Conservation (phyloP, 192 early-diverging fungal genomes). For the Backusella liffmaniae region DNA sequence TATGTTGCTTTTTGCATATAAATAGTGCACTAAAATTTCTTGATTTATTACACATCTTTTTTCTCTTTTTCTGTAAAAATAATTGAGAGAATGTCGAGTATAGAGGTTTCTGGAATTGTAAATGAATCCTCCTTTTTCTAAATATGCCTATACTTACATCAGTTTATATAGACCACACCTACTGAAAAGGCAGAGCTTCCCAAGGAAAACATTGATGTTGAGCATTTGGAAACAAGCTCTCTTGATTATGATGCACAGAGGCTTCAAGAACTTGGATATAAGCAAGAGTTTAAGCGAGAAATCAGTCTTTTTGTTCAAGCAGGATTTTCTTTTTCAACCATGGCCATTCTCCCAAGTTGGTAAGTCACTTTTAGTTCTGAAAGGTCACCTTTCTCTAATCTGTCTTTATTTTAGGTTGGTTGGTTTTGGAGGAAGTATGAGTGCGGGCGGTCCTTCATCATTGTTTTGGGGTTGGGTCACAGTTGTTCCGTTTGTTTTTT, state of each 20-base stretch:
- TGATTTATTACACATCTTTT: neutral
- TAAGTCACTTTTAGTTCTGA: neutral
- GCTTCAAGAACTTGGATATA: constrained; percentile 50
- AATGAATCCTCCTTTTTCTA: neutral
- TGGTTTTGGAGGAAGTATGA: constrained; percentile 10
- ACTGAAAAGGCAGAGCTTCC: neutral
- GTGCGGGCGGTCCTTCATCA: constrained; percentile 8
- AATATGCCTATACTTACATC: neutral
- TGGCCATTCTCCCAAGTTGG: constrained; percentile 43
- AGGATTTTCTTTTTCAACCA: constrained; percentile 46
- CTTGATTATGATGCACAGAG: constrained; percentile 37
- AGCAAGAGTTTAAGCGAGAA: constrained; percentile 49
- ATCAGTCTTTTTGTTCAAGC: constrained; percentile 44
- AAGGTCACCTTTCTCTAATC: neutral
- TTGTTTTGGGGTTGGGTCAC: constrained; percentile 28
- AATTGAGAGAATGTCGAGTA: neutral
- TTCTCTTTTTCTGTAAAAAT: neutral
- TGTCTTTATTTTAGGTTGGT: neutral
- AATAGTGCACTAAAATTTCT: neutral
- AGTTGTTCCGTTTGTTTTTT: constrained; percentile 43
- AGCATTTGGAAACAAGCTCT: neutral
- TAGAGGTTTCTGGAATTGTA: neutral
- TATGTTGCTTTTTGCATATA: neutral
- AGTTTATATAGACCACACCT: neutral
- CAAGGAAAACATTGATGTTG: neutral